A percentile compares a stretch with the other conserved stretches of the same genome.
These are phyloP conservation scores for Hymenoscyphus scutula DNA, from an alignment of 2,329 filamentous ascomycete genomes.

Conservation along the genomic window DNA sequence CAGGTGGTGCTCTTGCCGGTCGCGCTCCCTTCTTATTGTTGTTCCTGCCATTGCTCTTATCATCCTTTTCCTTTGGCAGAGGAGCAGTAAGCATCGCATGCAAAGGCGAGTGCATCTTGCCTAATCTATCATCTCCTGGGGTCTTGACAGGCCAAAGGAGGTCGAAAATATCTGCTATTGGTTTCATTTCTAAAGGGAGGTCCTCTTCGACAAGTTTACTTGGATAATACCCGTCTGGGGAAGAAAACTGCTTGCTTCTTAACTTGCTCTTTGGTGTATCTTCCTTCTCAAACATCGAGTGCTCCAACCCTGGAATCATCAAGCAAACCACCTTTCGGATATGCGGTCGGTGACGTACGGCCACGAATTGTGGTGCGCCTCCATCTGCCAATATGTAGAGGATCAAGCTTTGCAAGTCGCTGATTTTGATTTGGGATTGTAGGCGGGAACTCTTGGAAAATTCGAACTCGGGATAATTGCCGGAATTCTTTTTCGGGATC, in stretches of 20 bases:
- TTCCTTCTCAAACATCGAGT: constrained; percentile 76
- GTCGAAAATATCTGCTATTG: constrained; percentile 78
- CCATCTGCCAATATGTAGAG: constrained; percentile 68
- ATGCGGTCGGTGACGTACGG: constrained; percentile 58
- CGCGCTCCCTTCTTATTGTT: constrained; percentile 54
- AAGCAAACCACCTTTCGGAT: constrained; percentile 80
- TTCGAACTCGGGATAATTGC: constrained; percentile 57
- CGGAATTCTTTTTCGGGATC: constrained; percentile 52
- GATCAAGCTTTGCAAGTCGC: constrained; percentile 60
- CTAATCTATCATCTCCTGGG: constrained; percentile 78
- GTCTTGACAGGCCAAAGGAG: constrained; percentile 88
- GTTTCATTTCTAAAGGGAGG: constrained; percentile 55
- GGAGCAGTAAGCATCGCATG: constrained; percentile 79
- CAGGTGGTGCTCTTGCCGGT: constrained; percentile 60
- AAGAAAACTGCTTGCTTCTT: constrained; percentile 31
- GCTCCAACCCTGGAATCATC: constrained; percentile 89
- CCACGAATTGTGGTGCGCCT: constrained; percentile 62
- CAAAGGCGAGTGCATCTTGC: constrained; percentile 82
- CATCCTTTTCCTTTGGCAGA: constrained; percentile 65
- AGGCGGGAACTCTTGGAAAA: constrained; percentile 56
- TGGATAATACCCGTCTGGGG: constrained; percentile 61
- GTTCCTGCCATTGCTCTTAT: constrained; percentile 44
- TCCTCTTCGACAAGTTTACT: constrained; percentile 49
- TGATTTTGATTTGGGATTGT: constrained; percentile 60
- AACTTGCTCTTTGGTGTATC: constrained; percentile 11